Evolutionary conservation across 208 protist species (phyloP).

Genomic region (Tritrichomonas foetus): DNA sequence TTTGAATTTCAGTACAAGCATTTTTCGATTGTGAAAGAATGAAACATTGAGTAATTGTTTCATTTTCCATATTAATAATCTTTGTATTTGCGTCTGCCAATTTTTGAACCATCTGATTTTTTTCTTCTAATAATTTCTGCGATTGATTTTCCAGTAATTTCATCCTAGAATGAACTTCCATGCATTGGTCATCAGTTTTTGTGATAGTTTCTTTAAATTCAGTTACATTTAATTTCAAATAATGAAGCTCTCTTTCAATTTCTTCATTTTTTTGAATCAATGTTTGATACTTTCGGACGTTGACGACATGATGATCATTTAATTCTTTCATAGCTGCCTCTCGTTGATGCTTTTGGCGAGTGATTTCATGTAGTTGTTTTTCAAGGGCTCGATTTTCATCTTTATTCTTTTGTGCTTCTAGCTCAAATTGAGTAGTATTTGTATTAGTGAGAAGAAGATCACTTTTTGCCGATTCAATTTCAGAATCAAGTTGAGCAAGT

Average conservation of each 20-base stretch:
- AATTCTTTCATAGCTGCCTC: too few species aligned
- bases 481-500: too few species aligned
- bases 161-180: neutral
- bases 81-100: neutral
- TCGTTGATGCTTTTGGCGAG: too few species aligned
- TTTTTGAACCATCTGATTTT: neutral
- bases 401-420: too few species aligned
- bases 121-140: neutral
- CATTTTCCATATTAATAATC: neutral
- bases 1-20: neutral
- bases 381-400: too few species aligned
- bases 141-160: neutral
- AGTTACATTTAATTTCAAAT: neutral
- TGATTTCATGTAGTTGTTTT: too few species aligned
- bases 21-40: neutral
- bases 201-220: neutral
- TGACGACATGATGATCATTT: too few species aligned
- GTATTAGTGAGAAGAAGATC: too few species aligned
- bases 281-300: neutral
- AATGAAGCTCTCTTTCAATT: neutral
- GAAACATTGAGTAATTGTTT: neutral
- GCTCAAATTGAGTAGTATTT: too few species aligned
- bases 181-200: neutral
- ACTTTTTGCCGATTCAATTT: too few species aligned
- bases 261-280: neutral